phyloP scores from a whole-genome alignment of 768 basidiomycete species.

The Tulasnella sp. region DNA sequence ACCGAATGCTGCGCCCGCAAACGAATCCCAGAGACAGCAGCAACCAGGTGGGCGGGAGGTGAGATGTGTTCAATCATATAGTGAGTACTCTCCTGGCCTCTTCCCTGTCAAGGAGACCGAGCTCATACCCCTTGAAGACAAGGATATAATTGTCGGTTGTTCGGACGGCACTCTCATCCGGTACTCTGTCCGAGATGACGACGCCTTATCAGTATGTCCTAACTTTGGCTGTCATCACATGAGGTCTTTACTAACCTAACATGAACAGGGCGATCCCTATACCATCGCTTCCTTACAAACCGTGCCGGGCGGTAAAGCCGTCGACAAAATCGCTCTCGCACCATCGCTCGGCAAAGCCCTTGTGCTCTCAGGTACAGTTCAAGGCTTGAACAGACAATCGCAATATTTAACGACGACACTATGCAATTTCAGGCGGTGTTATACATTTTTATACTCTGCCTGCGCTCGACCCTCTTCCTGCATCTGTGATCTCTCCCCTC shows the following conservation, averaged over 20 bases:
- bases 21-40: background rate
- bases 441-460: slow-evolving; percentile 80
- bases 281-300: slow-evolving; percentile 63
- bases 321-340: slow-evolving; percentile 77
- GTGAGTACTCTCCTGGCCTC: background rate
- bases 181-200: slow-evolving; percentile 64
- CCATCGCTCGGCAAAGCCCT: slow-evolving; percentile 71
- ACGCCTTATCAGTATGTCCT: slow-evolving; percentile 44
- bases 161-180: slow-evolving; percentile 80
- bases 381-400: background rate
- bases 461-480: slow-evolving; percentile 65
- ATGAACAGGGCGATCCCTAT: slow-evolving; percentile 51
- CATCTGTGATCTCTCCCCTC: slow-evolving; percentile 63
- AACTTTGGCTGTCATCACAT: slow-evolving; percentile 27
- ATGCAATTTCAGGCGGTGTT: slow-evolving; percentile 39
- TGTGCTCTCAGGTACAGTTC: slow-evolving; percentile 62
- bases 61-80: slow-evolving; percentile 23
- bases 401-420: background rate
- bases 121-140: slow-evolving; percentile 45
- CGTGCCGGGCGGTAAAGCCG: slow-evolving; percentile 61
- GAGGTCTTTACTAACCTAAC: slow-evolving; percentile 38
- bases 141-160: slow-evolving; percentile 83
- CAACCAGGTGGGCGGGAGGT: slow-evolving; percentile 14
- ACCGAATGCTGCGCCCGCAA: background rate
- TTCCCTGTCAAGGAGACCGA: background rate